Conservation (phyloP, 768 basidiomycete species). For the Tulasnella sp. region DNA sequence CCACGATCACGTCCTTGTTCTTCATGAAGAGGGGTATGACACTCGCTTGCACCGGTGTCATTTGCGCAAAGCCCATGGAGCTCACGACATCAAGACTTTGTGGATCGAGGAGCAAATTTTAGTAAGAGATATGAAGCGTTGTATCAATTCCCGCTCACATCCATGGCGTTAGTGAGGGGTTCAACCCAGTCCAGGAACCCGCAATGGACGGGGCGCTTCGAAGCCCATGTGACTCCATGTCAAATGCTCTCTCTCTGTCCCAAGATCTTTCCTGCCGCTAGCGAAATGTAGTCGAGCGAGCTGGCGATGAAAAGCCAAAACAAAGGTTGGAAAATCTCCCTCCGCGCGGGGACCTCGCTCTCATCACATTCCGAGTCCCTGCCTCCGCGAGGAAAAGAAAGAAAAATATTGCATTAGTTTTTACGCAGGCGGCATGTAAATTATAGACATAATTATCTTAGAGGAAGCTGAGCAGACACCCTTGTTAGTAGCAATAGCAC, state of each 20-base stretch:
- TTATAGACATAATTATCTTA: too few species aligned
- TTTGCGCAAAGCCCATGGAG: constrained; percentile 77
- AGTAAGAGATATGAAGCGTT: constrained; percentile 30
- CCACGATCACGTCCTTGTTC: constrained; percentile 96
- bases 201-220: constrained; percentile 52
- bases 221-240: background rate
- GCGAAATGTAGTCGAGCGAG: too few species aligned
- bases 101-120: background rate
- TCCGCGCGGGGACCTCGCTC: background rate
- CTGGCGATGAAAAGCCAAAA: too few species aligned
- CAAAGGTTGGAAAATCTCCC: background rate
- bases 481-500: background rate
- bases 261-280: background rate
- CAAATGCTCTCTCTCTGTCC: background rate
- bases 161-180: constrained; percentile 76
- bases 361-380: background rate
- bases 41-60: constrained; percentile 97
- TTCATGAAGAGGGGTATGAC: constrained; percentile 96
- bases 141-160: constrained; percentile 53
- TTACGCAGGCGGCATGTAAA: too few species aligned
- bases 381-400: too few species aligned
- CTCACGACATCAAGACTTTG: constrained; percentile 65
- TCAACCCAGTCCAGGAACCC: constrained; percentile 73
- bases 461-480: too few species aligned
- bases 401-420: too few species aligned